These are phyloP conservation scores for Ceratocystis variospora DNA, from an alignment of 2,329 filamentous ascomycete species.

Conservation along the genomic window DNA sequence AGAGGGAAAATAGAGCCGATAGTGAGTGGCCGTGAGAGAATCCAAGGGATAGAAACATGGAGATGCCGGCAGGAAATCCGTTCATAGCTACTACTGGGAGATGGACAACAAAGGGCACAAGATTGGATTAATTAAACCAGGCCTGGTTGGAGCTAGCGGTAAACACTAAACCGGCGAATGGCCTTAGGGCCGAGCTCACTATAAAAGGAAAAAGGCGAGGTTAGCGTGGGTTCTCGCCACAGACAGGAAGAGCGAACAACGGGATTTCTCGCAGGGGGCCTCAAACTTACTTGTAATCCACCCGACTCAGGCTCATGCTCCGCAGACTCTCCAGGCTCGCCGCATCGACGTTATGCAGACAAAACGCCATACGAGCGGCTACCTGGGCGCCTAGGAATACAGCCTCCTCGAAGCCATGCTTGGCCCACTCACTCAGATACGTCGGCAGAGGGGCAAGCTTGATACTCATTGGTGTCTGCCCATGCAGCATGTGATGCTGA, in stretches of 20 bases:
- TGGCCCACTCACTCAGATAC: constrained; percentile 86
- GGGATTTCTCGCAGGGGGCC: not conserved
- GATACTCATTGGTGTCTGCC: constrained; percentile 69
- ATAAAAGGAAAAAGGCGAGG: constrained; percentile 4
- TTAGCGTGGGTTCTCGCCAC: too few relatives aligned
- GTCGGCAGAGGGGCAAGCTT: constrained; percentile 64
- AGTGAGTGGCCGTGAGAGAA: too few relatives aligned
- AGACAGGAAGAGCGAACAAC: too few relatives aligned
- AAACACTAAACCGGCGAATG: constrained; percentile 40
- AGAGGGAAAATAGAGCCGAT: too few relatives aligned
- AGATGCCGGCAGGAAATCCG: too few relatives aligned
- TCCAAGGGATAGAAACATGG: too few relatives aligned
- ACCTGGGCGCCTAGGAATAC: constrained; percentile 81
- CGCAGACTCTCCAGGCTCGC: constrained; percentile 39
- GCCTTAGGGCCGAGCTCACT: constrained; percentile 43
- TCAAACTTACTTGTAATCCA: constrained; percentile 46
- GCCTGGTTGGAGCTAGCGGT: constrained; percentile 26
- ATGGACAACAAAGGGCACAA: not conserved
- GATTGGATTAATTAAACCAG: not conserved
- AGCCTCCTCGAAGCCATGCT: constrained; percentile 63
- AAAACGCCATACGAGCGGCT: constrained; percentile 51
- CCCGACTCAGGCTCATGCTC: constrained; percentile 42
- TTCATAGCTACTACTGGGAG: too few relatives aligned
- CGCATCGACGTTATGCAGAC: constrained; percentile 44
- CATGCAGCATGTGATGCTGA: constrained; percentile 39